Percentiles rank a stretch among this genome's conserved stretches.
phyloP scores from a whole-genome alignment of 192 early-diverging fungal species.

The Thoreauomyces humboldtii region DNA sequence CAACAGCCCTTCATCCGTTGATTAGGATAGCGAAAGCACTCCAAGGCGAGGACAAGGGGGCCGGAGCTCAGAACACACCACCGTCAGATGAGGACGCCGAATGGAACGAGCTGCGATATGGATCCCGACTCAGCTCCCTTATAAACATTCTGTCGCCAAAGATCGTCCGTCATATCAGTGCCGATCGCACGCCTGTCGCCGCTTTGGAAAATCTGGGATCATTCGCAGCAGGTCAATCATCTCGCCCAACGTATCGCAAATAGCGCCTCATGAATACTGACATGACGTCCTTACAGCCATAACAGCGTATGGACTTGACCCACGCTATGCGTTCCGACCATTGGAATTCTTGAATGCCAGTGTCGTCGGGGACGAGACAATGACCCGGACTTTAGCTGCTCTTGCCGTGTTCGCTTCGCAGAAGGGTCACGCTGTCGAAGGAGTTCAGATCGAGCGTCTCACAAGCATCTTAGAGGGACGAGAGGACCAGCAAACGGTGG shows the following conservation, averaged over 20 bases:
- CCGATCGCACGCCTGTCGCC: slow-evolving; percentile 7
- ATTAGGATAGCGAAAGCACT: slow-evolving; percentile 16
- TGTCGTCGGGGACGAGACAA: slow-evolving; percentile 37
- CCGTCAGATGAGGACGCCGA: slow-evolving; percentile 2
- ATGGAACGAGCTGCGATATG: slow-evolving; percentile 38
- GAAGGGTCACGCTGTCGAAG: slow-evolving; percentile 8
- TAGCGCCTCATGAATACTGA: background rate
- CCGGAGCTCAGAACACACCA: background rate
- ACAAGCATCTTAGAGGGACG: no score
- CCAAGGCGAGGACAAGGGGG: background rate
- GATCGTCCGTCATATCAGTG: slow-evolving; percentile 23
- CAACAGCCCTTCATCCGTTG: background rate
- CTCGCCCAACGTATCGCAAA: background rate
- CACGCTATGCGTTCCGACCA: slow-evolving; percentile 32
- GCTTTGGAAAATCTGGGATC: slow-evolving; percentile 33
- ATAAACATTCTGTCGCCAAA: slow-evolving; percentile 36
- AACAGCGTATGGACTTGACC: slow-evolving; percentile 28
- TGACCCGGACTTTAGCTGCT: slow-evolving; percentile 26
- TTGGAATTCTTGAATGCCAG: slow-evolving; percentile 40
- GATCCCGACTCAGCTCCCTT: slow-evolving; percentile 21
- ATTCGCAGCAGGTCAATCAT: slow-evolving; percentile 23
- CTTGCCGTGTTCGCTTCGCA: slow-evolving; percentile 21
- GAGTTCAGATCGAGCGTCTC: background rate
- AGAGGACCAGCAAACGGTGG: background rate
- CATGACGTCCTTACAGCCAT: slow-evolving; percentile 13